Percentiles rank a stretch among this genome's conserved stretches.
Evolutionary conservation across 345 rosid genomes (phyloP).

Genomic region (Hibiscus syriacus): DNA sequence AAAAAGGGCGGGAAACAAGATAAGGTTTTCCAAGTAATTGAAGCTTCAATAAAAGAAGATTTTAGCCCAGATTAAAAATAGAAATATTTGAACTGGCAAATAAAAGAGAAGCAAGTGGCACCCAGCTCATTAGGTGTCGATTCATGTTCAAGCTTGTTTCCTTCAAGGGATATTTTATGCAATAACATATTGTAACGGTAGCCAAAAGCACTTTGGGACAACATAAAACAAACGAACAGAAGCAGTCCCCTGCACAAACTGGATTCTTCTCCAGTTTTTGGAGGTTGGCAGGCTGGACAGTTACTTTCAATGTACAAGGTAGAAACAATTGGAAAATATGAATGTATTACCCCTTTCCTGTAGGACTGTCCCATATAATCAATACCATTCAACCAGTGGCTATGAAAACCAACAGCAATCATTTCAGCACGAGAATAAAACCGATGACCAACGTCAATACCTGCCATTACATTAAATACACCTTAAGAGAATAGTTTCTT

Average conservation of each 20-base stretch:
- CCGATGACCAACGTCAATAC: conserved; percentile 76
- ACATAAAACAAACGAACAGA: not conserved
- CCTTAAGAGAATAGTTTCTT: not conserved
- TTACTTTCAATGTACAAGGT: not conserved
- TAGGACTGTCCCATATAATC: conserved; percentile 66
- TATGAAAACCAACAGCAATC: conserved; percentile 81
- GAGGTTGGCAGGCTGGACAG: not conserved
- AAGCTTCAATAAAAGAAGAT: not conserved
- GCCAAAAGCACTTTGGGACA: not conserved
- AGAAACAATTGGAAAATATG: not conserved
- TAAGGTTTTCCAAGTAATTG: not conserved
- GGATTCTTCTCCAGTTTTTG: not conserved
- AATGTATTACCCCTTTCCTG: conserved; percentile 38
- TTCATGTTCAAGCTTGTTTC: not conserved
- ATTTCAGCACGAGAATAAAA: conserved; percentile 93
- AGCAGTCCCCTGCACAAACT: not conserved
- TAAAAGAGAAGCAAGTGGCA: not conserved
- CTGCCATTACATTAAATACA: conserved; percentile 28
- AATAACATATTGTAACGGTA: not conserved
- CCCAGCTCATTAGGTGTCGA: not conserved
- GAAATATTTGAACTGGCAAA: not conserved
- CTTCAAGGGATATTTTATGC: not conserved
- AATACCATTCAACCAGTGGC: conserved; percentile 94
- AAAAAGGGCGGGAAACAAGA: not conserved
- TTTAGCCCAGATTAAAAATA: no score